A percentile compares a stretch with the other conserved stretches of the same genome.
These are phyloP conservation scores for Panaeolus cyanescens DNA, from an alignment of 768 basidiomycete species.

Conservation along the genomic window DNA sequence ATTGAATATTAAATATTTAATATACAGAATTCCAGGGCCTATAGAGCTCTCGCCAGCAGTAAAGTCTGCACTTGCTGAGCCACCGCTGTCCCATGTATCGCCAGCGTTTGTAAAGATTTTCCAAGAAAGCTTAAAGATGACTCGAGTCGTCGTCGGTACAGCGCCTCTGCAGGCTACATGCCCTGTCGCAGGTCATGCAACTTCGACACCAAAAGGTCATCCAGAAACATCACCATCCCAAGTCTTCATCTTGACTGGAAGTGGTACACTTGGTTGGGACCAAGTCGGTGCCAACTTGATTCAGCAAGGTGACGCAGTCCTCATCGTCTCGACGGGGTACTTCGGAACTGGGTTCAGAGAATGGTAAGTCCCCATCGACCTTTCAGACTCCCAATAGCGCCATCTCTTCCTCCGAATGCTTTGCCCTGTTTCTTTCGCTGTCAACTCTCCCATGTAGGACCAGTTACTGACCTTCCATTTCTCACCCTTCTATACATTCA, in stretches of 20 bases:
- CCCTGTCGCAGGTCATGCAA: not conserved
- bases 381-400: not conserved
- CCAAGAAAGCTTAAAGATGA: constrained; percentile 87
- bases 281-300: constrained; percentile 89
- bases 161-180: constrained; percentile 23
- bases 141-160: constrained; percentile 38
- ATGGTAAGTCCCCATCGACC: constrained; percentile 52
- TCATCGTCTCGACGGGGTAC: constrained; percentile 87
- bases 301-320: constrained; percentile 68
- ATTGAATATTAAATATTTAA: not conserved
- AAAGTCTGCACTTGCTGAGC: constrained; percentile 91
- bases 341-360: constrained; percentile 91
- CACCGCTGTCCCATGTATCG: constrained; percentile 86
- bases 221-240: constrained; percentile 38
- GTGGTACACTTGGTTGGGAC: constrained; percentile 97
- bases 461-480: not conserved
- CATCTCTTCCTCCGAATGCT: not conserved
- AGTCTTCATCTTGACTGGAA: constrained; percentile 92
- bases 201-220: not conserved
- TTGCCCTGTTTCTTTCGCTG: not conserved
- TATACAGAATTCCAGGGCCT: constrained; percentile 59
- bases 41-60: constrained; percentile 69
- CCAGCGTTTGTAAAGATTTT: constrained; percentile 87
- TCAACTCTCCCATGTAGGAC: not conserved
- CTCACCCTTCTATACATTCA: too few species aligned